A percentile compares a stretch with the other conserved stretches of the same genome.
These are phyloP conservation scores for Aciculosporium take DNA, from an alignment of 2,329 filamentous ascomycete genomes.

Conservation along the genomic window DNA sequence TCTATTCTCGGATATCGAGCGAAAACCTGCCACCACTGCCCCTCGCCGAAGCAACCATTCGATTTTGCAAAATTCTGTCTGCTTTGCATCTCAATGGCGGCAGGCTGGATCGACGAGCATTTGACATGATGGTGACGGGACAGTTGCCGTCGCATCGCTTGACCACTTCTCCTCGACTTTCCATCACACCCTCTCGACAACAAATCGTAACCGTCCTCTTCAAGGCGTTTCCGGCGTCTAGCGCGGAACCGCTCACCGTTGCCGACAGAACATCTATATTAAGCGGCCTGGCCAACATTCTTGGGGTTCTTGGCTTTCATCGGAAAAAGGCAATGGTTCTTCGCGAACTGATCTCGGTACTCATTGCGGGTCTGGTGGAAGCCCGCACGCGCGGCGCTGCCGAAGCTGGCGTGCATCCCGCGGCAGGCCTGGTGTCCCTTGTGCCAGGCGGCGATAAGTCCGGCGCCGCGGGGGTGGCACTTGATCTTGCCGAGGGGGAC, in stretches of 20 bases:
- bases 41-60: slow-evolving; percentile 57
- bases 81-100: slow-evolving; percentile 53
- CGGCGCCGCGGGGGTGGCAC: slow-evolving; percentile 33
- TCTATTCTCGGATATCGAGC: slow-evolving; percentile 57
- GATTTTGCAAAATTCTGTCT: slow-evolving; percentile 57
- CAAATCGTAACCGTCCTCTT: slow-evolving; percentile 53
- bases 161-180: slow-evolving; percentile 40
- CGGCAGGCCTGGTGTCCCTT: slow-evolving; percentile 66
- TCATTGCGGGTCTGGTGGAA: slow-evolving; percentile 76
- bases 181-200: slow-evolving; percentile 41
- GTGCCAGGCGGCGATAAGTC: slow-evolving; percentile 37
- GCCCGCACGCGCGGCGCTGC: slow-evolving; percentile 85
- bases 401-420: slow-evolving; percentile 92
- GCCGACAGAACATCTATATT: slow-evolving; percentile 68
- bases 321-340: slow-evolving; percentile 87
- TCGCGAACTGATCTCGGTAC: slow-evolving; percentile 66
- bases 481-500: slow-evolving; percentile 50
- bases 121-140: slow-evolving; percentile 53
- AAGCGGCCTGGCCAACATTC: slow-evolving; percentile 74
- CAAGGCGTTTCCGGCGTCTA: slow-evolving; percentile 53
- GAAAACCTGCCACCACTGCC: slow-evolving; percentile 59
- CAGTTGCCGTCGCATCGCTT: slow-evolving; percentile 35
- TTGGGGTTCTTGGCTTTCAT: slow-evolving; percentile 64
- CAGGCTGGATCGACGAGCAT: slow-evolving; percentile 41
- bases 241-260: slow-evolving; percentile 52